Base-by-base conservation (phyloP, 148 eudicot genomes). In the Silene latifolia region DNA sequence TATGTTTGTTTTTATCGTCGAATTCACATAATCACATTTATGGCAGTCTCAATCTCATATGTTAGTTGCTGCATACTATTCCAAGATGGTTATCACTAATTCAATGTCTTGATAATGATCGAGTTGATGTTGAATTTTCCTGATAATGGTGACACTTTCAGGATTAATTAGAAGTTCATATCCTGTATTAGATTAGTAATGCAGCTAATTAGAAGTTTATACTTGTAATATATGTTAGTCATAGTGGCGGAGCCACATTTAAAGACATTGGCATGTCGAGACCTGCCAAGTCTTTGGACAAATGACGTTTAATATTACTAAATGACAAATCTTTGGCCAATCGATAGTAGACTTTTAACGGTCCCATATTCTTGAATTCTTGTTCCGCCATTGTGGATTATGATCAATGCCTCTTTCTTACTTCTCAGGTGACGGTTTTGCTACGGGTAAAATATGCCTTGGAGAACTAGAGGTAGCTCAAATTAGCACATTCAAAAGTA, bases 381-480 rank as follows among this genome's bases (percentile, higher is more conserved):
- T 39, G 8, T 0, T 39, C 44, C 44, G 44, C 44, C 44, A 39
- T 39, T 53, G 13, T 66, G 24, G 27, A 32, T 51, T 53, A 29
- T 75, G 44, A 57, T 23, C 27, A 17, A 21, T 47, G 12, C 48
- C 20, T 7, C 20, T 77, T 77, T 60, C 63, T 70, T 39, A 15
- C 51, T 70, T 80, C 47, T 74, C 79, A 94, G 98, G 98, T 81
- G 82, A 79, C 71, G 97, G 87, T 64, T 94, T 94, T 68, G 91
- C 87, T 4, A 84, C 85, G 1, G 96, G 98, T 58, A 90, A 82
- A 77, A 85, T 94, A 80, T 12, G 73, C 83, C 85, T 94, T 21
- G 97, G 98, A 74, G 96, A 89, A 62, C 74, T 94, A 67, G 93
- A 90, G 81, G 97, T 92, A 19, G 69, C 86, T 25, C 47, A 82